phyloP scores from a whole-genome alignment of 257 asterid species.

The Nicotiana undulata region DNA sequence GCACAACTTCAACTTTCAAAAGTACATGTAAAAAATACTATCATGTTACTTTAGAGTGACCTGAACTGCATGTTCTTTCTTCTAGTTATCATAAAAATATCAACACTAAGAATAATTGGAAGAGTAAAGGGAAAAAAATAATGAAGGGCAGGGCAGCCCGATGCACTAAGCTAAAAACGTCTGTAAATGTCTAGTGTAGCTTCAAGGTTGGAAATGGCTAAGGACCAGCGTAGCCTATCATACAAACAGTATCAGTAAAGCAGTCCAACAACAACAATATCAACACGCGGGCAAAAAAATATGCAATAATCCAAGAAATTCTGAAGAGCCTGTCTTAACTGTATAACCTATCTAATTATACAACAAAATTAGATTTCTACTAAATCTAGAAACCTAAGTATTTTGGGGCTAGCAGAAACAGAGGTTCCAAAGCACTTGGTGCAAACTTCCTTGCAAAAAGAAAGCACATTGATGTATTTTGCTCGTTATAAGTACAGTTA shows the following conservation, averaged over 20 bases:
- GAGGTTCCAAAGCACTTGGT: constrained; percentile 38
- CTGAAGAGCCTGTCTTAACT: not conserved
- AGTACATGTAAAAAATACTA: too few relatives aligned
- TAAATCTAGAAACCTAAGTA: constrained; percentile 28
- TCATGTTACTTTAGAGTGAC: too few relatives aligned
- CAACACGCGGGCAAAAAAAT: not conserved
- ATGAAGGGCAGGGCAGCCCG: too few relatives aligned
- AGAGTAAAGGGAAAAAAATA: not conserved
- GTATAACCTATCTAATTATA: not conserved
- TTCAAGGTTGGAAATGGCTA: not conserved
- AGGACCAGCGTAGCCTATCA: not conserved
- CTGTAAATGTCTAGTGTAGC: not conserved
- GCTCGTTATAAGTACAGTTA: constrained; percentile 27
- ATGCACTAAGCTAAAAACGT: not conserved
- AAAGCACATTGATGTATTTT: constrained; percentile 20
- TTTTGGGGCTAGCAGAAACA: constrained; percentile 38
- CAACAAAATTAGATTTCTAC: not conserved
- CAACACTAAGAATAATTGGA: too few relatives aligned
- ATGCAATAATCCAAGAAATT: not conserved
- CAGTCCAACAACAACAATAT: not conserved
- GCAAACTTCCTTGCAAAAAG: constrained; percentile 49
- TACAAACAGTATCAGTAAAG: not conserved
- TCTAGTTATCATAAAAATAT: too few relatives aligned
- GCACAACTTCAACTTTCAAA: too few relatives aligned
- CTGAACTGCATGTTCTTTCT: too few relatives aligned